Base-by-base conservation (phyloP, 2,329 filamentous ascomycete species). In the Pseudocercospora fuligena region DNA sequence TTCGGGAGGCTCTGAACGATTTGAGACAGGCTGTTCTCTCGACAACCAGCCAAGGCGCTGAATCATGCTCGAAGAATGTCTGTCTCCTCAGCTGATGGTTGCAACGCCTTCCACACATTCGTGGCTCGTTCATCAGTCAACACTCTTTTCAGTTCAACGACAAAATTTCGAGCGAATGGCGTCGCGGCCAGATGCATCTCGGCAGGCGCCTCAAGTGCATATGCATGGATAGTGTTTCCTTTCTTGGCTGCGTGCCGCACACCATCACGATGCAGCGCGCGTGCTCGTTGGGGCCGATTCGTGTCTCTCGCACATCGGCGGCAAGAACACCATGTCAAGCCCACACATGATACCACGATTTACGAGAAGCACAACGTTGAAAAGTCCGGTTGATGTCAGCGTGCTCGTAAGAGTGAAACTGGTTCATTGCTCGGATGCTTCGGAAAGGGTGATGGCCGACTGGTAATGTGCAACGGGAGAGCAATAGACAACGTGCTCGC, bases 361-460 rank as follows among this genome's bases (percentile, higher is more conserved):
- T 16, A 19, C 46, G 46, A 19, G 21, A 36, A 36, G 9, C 33
- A 36, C 33, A 11, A 36, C 33, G 14, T 36, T 12, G n/a, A 19
- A 21, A 11, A 19, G 46, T 1, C 2, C 9, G n/a, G 14, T 47
- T 3, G 46, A n/a, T 47, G 46, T 3, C 46, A 23, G 46, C 21
- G 46, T 47, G 46, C 14, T 47, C 46, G 14, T 19, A 47, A 47
- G 8, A 19, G 14, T 19, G 46, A 23, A 47, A 47, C 7, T 23
- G 46, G 46, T 47, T 47, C 46, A n/a, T 47, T 47, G 46, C 46
- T 47, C 46, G 46, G 46, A 47, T 47, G 46, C 46, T 47, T 47
- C 46, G 46, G 46, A 36, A 36, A 36, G 12, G 33, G 33, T 36
- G 33, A 36, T 14, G 33, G 33, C 33, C 33, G 33, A 36, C 33